Base-by-base conservation (phyloP, 202 grass and related monocot genomes). In the Brachypodium distachyon region DNA sequence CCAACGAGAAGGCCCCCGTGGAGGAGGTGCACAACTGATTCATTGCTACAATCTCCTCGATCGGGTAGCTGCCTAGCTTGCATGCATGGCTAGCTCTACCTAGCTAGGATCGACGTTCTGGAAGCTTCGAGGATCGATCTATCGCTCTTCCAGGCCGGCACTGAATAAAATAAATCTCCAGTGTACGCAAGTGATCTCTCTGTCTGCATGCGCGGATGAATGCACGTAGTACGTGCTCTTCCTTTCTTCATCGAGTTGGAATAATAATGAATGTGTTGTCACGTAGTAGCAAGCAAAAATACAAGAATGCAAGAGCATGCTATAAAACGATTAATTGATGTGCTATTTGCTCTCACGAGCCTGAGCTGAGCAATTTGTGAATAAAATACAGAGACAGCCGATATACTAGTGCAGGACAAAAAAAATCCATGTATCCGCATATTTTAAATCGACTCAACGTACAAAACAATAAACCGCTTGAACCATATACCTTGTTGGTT, bases 1-100 rank as follows among this genome's bases (percentile, higher is more conserved):
- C 33, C 27, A 56, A 85, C 51, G 88, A 94, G 22, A 72, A 93
- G 56, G 28, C n/a, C n/a, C n/a, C 67, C 28, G 63, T 81, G 76
- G 74, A 80, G 1, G 83, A 88, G 77, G 64, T 55, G 29, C 75
- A 90, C 33, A 87, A 87, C 84, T 93, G 75, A n/a, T n/a, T n/a
- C n/a, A n/a, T n/a, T n/a, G 82, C 12, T 14, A 6, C n/a, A 13
- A 58, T 58, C 12, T 57, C 6, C 55, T 17, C 14, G n/a, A n/a
- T n/a, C n/a, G 12, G 12, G 11, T 29, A 18, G 55, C 55, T 29
- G 38, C n/a, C n/a, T 49, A 26, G 64, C 18, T 41, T 0, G 51
- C 27, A 32, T n/a, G 48, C 32, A 28, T 56, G 10, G 74, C n/a
- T 65, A 51, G 74, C 62, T n/a, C n/a, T n/a, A n/a, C n/a, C n/a